A percentile compares a stretch with the other conserved stretches of the same genome.
Evolutionary conservation across 2,329 filamentous ascomycete species (phyloP).

Genomic region (Venturia oleaginea): DNA sequence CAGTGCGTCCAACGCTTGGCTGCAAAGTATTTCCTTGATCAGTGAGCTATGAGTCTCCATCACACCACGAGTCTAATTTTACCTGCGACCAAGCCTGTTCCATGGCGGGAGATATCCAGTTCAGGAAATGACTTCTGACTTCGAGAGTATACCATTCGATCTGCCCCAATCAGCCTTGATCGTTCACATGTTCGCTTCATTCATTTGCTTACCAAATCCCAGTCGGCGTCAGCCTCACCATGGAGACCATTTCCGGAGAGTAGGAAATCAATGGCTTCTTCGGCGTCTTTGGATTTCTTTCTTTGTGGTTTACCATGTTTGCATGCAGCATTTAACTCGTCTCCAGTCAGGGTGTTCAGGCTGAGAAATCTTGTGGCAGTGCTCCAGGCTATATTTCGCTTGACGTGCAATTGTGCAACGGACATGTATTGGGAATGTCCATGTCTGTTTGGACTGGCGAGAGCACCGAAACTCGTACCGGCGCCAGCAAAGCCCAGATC

Average conservation of each 20-base stretch:
- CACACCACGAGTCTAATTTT: background rate
- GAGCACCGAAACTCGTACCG: constrained; percentile 32
- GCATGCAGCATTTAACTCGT: background rate
- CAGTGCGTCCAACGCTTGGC: background rate
- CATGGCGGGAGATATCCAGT: constrained; percentile 22
- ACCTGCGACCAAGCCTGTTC: constrained; percentile 24
- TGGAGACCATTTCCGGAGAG: constrained; percentile 33
- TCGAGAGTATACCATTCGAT: constrained; percentile 39
- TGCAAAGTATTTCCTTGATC: constrained; percentile 17
- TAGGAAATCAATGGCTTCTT: constrained; percentile 29
- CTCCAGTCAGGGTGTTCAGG: constrained; percentile 19
- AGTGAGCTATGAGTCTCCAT: constrained; percentile 10
- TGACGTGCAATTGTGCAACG: constrained; percentile 26
- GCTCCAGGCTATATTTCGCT: constrained; percentile 36
- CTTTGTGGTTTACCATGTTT: constrained; percentile 17
- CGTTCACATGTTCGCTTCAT: constrained; percentile 18
- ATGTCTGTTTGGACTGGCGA: constrained; percentile 12
- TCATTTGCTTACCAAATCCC: constrained; percentile 5
- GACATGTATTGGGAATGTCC: constrained; percentile 22
- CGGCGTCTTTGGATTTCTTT: constrained; percentile 22
- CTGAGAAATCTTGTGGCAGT: constrained; percentile 36
- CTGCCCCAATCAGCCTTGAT: constrained; percentile 19
- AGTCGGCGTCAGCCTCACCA: constrained; percentile 47
- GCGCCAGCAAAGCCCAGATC: constrained; percentile 32
- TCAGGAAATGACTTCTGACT: constrained; percentile 33